These are phyloP conservation scores for Fusarium nanum DNA, from an alignment of 2,329 filamentous ascomycete genomes.

Conservation along the genomic window DNA sequence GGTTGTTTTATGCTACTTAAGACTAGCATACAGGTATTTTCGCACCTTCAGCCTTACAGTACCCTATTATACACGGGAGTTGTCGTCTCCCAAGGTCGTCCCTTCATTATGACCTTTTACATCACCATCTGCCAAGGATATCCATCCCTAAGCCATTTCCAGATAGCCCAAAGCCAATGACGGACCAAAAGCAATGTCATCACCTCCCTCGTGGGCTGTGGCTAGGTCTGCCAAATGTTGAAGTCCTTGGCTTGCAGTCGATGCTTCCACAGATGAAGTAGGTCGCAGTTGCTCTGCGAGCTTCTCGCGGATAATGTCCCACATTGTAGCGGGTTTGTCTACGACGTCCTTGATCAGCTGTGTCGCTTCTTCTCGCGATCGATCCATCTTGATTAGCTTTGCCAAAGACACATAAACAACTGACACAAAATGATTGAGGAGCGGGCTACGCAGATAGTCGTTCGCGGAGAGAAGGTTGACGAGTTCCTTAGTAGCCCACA, in stretches of 20 bases:
- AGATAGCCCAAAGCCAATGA: conserved; percentile 53
- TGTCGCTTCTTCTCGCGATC: conserved; percentile 67
- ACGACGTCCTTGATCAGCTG: conserved; percentile 66
- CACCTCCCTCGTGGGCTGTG: conserved; percentile 55
- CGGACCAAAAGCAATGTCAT: conserved; percentile 50
- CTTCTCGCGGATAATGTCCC: conserved; percentile 67
- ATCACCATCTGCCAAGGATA: not conserved
- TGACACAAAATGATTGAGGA: conserved; percentile 75
- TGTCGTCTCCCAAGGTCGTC: not conserved
- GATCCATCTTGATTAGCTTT: conserved; percentile 67
- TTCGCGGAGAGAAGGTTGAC: conserved; percentile 68
- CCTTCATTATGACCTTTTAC: not conserved
- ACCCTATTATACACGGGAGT: not conserved
- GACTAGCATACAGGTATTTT: not conserved
- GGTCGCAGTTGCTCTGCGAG: conserved; percentile 51
- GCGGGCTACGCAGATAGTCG: conserved; percentile 67
- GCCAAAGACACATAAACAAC: conserved; percentile 70
- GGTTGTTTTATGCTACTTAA: not conserved
- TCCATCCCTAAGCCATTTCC: conserved; percentile 44
- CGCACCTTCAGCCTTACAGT: not conserved
- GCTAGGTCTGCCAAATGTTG: conserved; percentile 71
- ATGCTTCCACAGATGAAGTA: conserved; percentile 52
- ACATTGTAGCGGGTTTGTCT: conserved; percentile 64
- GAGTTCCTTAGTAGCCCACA: conserved; percentile 70
- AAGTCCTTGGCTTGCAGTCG: conserved; percentile 63